These are phyloP conservation scores for Vigna radiata DNA, from an alignment of 306 rosid genomes.

Conservation along the genomic window DNA sequence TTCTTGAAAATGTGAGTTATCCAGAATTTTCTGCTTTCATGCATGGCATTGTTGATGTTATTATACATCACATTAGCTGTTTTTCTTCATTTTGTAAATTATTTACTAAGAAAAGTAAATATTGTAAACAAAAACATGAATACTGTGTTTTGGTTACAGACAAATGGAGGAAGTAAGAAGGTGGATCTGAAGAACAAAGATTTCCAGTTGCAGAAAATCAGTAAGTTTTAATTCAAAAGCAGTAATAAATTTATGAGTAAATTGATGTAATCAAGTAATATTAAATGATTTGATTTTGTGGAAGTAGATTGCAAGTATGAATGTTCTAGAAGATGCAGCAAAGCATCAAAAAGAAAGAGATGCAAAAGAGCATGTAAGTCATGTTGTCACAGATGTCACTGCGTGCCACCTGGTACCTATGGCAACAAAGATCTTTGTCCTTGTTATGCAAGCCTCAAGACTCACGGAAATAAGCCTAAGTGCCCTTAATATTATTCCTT, in stretches of 20 bases:
- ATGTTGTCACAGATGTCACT: constrained; percentile 63
- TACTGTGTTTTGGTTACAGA: constrained; percentile 7
- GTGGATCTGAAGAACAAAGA: not conserved
- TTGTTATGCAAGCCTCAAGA: constrained; percentile 67
- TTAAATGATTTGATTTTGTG: not conserved
- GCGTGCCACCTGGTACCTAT: constrained; percentile 71
- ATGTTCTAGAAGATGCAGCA: constrained; percentile 61
- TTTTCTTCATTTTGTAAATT: not conserved
- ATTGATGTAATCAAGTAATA: too few relatives aligned
- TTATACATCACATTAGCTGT: too few relatives aligned
- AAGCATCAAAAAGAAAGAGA: constrained; percentile 54
- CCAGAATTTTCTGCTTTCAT: not conserved
- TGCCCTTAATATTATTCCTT: constrained; percentile 53
- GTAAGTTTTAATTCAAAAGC: constrained; percentile 28
- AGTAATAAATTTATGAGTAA: too few relatives aligned
- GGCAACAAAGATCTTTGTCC: constrained; percentile 63
- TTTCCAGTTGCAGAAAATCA: constrained; percentile 45
- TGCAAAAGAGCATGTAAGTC: constrained; percentile 62
- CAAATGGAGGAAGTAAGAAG: constrained; percentile 15
- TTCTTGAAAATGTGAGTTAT: constrained; percentile 44
- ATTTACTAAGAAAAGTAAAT: not conserved
- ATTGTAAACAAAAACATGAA: not conserved
- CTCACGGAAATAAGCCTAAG: constrained; percentile 63
- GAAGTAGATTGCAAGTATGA: constrained; percentile 54
- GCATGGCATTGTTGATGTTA: not conserved